Evolutionary conservation across 768 basidiomycete species (phyloP), one percentile per base, ranked within the genome.

Genomic region (Mycena kentingensis): DNA sequence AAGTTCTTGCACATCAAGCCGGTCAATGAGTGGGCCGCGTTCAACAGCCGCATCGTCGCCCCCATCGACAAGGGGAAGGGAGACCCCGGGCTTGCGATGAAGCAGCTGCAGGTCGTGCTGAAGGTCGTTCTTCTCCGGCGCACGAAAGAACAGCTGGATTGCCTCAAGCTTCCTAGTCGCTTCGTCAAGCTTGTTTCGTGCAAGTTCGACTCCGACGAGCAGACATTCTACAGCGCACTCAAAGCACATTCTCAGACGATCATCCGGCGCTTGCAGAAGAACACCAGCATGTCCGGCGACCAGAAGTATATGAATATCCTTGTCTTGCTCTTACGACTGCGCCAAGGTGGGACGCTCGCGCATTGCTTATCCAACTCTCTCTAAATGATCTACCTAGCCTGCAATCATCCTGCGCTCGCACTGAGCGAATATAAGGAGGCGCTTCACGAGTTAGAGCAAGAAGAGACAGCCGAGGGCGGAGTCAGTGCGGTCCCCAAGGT

Each of bases 41-140:
- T 97, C 77, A 88, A 88, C 41, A 73, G 74, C 6, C 80, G 84
- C 41, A 92, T 99, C 44, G 80, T 81, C 0, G 80, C 85, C 56
- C 93, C 93, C 1, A 81, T 97, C 44, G 92, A 88, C 65, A 74
- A 59, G 56, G 92, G 81, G 28, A 73, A 65, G 43, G 74, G 76
- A 36, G 25, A 42, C 11, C 83, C 80, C 3, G 70, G 64, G 15
- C 75, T 80, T 29, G 90, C 93, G 2, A 87, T 95, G 82, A 93
- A 90, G 60, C 78, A 90, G 46, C 73, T 97, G 16, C 93, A 92
- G 84, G 82, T 89, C 26, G 83, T 98, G 3, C 74, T 98, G 11
- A 85, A 85, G 58, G 80, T 87, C 12, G 76, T 95, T 53, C 96
- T 98, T 93, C 80, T 98, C 27, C 82, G 96, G 5, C 85, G 96